Base-by-base conservation (phyloP, 129 eudicot species). In the Lactuca saligna region DNA sequence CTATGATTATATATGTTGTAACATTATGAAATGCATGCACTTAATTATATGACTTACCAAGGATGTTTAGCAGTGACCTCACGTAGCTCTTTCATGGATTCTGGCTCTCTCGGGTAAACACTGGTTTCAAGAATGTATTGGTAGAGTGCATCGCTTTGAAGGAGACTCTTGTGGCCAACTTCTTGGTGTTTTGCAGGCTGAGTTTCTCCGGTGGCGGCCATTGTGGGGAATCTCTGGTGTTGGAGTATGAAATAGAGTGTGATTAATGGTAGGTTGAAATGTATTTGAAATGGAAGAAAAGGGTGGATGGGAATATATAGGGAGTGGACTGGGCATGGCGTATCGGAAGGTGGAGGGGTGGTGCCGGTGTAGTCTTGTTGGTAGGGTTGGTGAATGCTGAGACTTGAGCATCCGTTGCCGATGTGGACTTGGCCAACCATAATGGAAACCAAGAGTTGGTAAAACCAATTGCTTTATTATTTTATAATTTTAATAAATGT, bases 101-200 rank as follows among this genome's bases (percentile, higher is more conserved):
- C 66, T 6, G 88, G 85, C 16, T 84, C 88, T 50, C 83, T 70
- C 1, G 88, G 88, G 57, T 84, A 84, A 11, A 84, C 88, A 17
- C 88, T 81, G 6, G 88, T 84, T 72, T 84, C 88, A 6, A 84
- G 85, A 14, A 84, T 77, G 69, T 84, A 84, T 72, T 83, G 85
- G 37, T 83, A 83, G 38, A 83, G 88, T 0, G 82, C 88, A 31
- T 83, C 88, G 10, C 88, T 83, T 76, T 83, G 88, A 61, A 83
- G 75, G 32, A 83, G 85, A 54, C 85, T 83, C 72, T 83, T 83
- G 82, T 83, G 85, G 8, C 88, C 88, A 49, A 83, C 85, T 68
- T 83, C 86, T 72, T 80, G 80, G 63, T 83, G 88, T 69, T 74
- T 83, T 16, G 66, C 66, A 2, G 74, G 66, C 73, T 77, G 81